Percentiles rank a stretch among this genome's conserved stretches.
Evolutionary conservation across 768 basidiomycete genomes (phyloP).

Genomic region (Dioszegia hungarica): DNA sequence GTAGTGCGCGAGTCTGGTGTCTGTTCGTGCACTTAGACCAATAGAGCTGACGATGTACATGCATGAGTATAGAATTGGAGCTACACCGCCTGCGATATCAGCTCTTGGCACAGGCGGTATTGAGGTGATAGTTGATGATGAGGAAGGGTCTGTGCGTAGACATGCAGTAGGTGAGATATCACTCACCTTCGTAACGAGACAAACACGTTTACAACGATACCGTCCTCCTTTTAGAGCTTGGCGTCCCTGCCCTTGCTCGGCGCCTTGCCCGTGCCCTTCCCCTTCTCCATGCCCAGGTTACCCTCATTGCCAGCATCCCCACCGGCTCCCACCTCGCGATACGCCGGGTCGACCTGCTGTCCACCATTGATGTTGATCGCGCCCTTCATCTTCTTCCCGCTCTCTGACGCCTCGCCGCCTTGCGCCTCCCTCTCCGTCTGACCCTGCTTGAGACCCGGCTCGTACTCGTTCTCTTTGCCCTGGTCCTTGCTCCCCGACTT

Average conservation of each 20-base stretch:
- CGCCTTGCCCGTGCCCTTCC: conserved; percentile 3
- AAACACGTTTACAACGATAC: not conserved
- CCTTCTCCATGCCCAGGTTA: conserved; percentile 9
- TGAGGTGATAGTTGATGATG: no score
- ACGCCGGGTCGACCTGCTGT: conserved; percentile 1
- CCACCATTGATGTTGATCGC: conserved; percentile 3
- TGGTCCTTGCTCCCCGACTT: not conserved
- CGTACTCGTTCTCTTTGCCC: conserved; percentile 5
- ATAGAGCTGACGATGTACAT: no score
- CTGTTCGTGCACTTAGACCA: no score
- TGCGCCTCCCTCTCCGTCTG: conserved; percentile 1
- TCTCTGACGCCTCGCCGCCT: not conserved
- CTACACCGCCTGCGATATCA: no score
- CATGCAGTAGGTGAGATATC: no score
- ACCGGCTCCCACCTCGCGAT: not conserved
- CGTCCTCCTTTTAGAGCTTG: not conserved
- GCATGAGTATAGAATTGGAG: no score
- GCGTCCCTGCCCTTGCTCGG: conserved; percentile 1
- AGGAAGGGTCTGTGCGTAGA: no score
- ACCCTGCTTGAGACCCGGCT: not conserved
- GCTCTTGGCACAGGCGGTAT: no score
- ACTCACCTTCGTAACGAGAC: no score
- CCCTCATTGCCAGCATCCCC: not conserved
- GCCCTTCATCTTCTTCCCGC: conserved; percentile 1
- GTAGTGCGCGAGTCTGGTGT: no score